These are phyloP conservation scores for Aquilaria yunnanensis DNA, from an alignment of 345 rosid genomes.

Conservation along the genomic window DNA sequence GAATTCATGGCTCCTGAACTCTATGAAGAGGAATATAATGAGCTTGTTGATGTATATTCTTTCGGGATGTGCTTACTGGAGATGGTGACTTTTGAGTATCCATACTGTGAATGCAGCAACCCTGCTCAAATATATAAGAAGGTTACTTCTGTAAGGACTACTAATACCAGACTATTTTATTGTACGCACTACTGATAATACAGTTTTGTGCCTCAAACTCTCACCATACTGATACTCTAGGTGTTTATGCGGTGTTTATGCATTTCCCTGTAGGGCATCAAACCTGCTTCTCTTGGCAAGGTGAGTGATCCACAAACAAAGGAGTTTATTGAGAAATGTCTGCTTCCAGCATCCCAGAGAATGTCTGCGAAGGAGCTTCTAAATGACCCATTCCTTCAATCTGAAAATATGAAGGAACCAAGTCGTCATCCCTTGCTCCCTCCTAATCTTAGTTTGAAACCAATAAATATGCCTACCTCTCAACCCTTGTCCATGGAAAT, in stretches of 20 bases:
- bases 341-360: slow-evolving; percentile 60
- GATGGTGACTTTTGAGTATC: slow-evolving; percentile 77
- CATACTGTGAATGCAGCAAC: slow-evolving; percentile 74
- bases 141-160: slow-evolving; percentile 54
- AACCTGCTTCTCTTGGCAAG: slow-evolving; percentile 68
- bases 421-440: slow-evolving; percentile 16
- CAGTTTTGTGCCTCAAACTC: not conserved
- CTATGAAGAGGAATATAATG: slow-evolving; percentile 81
- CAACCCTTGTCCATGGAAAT: slow-evolving; percentile 57
- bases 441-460: slow-evolving; percentile 23
- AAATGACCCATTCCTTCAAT: slow-evolving; percentile 65
- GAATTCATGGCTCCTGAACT: slow-evolving; percentile 97
- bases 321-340: slow-evolving; percentile 86
- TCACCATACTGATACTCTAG: not conserved
- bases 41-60: slow-evolving; percentile 77
- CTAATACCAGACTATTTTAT: not conserved
- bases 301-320: slow-evolving; percentile 62
- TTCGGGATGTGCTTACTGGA: slow-evolving; percentile 87
- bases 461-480: slow-evolving; percentile 20
- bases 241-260: not conserved
- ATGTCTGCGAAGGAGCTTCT: slow-evolving; percentile 65
- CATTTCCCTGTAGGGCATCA: slow-evolving; percentile 48
- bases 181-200: too few species aligned
- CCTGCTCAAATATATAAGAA: slow-evolving; percentile 79
- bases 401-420: slow-evolving; percentile 35